Evolutionary conservation across 257 asterid genomes (phyloP), one percentile per base, ranked within the genome.

Genomic region (Solanum chmielewskii): DNA sequence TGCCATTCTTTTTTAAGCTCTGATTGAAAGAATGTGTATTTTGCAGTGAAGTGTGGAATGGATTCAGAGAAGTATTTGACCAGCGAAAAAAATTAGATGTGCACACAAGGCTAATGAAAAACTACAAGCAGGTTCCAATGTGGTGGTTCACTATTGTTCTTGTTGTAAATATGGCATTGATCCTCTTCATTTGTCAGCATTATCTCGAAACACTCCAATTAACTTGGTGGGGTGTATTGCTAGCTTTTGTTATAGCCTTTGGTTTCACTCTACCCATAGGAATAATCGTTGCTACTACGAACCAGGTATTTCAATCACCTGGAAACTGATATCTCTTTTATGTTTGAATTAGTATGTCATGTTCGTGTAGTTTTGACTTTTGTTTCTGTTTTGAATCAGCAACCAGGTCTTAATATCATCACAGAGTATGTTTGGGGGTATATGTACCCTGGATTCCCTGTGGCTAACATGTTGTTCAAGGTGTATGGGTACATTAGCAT

Each of bases 401-500:
- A 31, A 69, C 93, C 94, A 18, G 96, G 97, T 2, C 86, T 94
- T 16, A 94, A 94, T 56, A 31, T 93, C 7, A 90, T 93, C 59
- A 93, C 97, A 21, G 96, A 93, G 81, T 91, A 92, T 86, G 86
- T 94, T 15, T 88, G 92, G 2, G 97, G 97, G n/a, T 92, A 88
- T 49, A 60, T 64, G 0, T 93, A 91, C 68, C 94, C 95, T 0
- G 98, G 96, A 1, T 73, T 66, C 12, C 98, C 96, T 0, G 93
- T 94, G 45, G 98, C 96, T 2, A 94, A 94, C 86, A 91, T 94
- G 92, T 86, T 91, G 89, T 93, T 94, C 90, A 94, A 94, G 85
- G 93, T 91, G 7, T 94, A 91, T 59, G 96, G 97, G 20, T 93
- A 92, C 89, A 91, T 94, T 27, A 94, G 97, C 90, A 93, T 94